Percentiles rank a stretch among this genome's conserved stretches.
Conservation (phyloP, 1,284 basidiomycete genomes). For the Ganoderma resinaceum region DNA sequence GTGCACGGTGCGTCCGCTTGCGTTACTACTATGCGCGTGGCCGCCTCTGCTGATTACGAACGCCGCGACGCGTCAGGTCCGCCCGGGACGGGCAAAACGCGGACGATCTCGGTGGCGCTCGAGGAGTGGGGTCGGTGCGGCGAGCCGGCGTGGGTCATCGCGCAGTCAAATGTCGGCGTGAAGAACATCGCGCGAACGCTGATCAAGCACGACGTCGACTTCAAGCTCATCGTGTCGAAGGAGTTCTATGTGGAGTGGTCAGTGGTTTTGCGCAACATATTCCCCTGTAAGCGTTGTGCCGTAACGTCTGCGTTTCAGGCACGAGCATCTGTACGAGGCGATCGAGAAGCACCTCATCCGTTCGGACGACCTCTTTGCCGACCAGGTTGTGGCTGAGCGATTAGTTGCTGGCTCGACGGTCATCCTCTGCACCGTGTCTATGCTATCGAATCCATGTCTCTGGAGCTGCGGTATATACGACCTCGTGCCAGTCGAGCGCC, state of each 20-base stretch:
- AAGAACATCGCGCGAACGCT: conserved; percentile 61
- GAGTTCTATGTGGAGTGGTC: conserved; percentile 69
- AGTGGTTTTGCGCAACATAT: conserved; percentile 16
- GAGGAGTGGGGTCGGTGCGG: conserved; percentile 10
- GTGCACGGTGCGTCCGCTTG: conserved; percentile 14
- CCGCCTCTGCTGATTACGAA: background rate
- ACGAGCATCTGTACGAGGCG: conserved; percentile 68
- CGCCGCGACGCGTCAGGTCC: conserved; percentile 20
- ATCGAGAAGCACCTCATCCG: conserved; percentile 54
- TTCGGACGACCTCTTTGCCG: conserved; percentile 50
- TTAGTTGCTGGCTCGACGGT: conserved; percentile 49
- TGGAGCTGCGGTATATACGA: conserved; percentile 26
- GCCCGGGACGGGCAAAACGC: conserved; percentile 42
- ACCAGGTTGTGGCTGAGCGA: conserved; percentile 12
- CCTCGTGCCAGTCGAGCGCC: conserved; percentile 48
- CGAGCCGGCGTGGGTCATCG: conserved; percentile 39
- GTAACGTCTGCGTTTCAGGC: conserved; percentile 51
- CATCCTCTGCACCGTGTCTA: conserved; percentile 71
- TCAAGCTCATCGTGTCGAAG: conserved; percentile 52
- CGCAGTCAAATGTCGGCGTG: conserved; percentile 50
- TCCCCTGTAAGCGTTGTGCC: background rate
- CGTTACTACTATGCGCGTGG: background rate
- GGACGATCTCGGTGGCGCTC: conserved; percentile 41
- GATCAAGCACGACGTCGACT: conserved; percentile 38
- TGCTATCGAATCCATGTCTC: conserved; percentile 58